Base-by-base conservation (phyloP, 2,329 filamentous ascomycete genomes). In the Phialophora tarda region DNA sequence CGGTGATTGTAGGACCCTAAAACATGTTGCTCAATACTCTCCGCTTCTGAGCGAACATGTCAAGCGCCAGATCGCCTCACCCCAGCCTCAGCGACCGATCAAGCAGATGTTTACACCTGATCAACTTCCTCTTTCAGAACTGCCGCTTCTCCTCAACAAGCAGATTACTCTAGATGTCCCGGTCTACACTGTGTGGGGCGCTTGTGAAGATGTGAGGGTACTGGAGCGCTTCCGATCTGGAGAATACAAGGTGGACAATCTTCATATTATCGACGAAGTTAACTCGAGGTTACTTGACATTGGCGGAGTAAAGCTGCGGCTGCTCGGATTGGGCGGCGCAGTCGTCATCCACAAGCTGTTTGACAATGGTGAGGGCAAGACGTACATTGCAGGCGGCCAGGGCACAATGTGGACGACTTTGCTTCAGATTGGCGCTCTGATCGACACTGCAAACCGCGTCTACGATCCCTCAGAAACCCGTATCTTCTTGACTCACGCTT, bases 311-410 rank as follows among this genome's bases (percentile, higher is more conserved):
- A 98, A 98, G 85, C 88, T 99, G 71, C 91, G 95, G 75, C 86
- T 99, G 58, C 87, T 99, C 32, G 95, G 95, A 69, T 85, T 99
- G 38, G 95, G 95, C 71, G 95, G 95, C 74, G 95, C 95, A 6
- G 94, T 99, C 4, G 95, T 99, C 67, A 99, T 99, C 93, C 95
- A 99, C 85, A 99, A 99, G 85, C 87, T 99, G 21, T 99, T 99
- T 76, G 95, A 99, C 79, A 99, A 99, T 73, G 95, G 95, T 62
- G 95, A 99, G 77, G 95, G 95, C 67, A 89, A 94, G 79, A 99
- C 95, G 59, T 99, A 96, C 1, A 99, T 99, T 79, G 95, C 95
- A 24, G 95, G 95, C 77, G 95, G 95, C 23, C 95, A 99, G 79
- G 95, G 95, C 69, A 99, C 95, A 54, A 99, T 99, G 95, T 99